Conservation (phyloP, 1,139 yeast species). For the Yamadazyma siamensis region DNA sequence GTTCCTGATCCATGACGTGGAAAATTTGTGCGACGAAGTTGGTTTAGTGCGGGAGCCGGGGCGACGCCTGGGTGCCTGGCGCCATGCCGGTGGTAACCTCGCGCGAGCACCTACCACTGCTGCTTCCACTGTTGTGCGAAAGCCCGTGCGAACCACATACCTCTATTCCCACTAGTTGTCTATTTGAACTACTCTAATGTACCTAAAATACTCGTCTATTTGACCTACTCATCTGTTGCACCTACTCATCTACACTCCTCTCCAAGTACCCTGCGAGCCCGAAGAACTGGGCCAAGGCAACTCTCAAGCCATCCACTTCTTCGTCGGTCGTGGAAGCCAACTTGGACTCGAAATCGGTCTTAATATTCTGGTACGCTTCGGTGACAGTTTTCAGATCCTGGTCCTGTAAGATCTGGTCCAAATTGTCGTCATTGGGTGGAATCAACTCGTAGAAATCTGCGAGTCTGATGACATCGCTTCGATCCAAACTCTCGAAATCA, state of each 20-base stretch:
- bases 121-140: too few relatives aligned
- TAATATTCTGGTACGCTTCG: conserved; percentile 29
- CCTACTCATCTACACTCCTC: not conserved
- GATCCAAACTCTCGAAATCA: conserved; percentile 47
- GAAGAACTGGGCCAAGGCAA: conserved; percentile 63
- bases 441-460: conserved; percentile 70
- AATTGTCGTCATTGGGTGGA: conserved; percentile 47
- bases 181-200: too few relatives aligned
- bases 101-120: too few relatives aligned
- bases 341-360: conserved; percentile 39
- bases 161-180: too few relatives aligned
- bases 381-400: conserved; percentile 27
- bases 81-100: too few relatives aligned
- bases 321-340: conserved; percentile 21
- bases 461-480: conserved; percentile 47
- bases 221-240: not conserved
- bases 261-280: conserved; percentile 38
- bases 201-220: too few relatives aligned
- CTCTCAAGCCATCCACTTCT: conserved; percentile 49
- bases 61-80: too few relatives aligned
- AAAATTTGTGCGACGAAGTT: conserved; percentile 23
- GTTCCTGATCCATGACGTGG: conserved; percentile 27
- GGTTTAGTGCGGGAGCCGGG: too few relatives aligned
- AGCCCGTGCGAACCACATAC: too few relatives aligned
- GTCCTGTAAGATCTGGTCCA: conserved; percentile 46